A percentile compares a stretch with the other conserved stretches of the same genome.
phyloP scores from a whole-genome alignment of 1,284 basidiomycete genomes.

The Leccinum solheimii region DNA sequence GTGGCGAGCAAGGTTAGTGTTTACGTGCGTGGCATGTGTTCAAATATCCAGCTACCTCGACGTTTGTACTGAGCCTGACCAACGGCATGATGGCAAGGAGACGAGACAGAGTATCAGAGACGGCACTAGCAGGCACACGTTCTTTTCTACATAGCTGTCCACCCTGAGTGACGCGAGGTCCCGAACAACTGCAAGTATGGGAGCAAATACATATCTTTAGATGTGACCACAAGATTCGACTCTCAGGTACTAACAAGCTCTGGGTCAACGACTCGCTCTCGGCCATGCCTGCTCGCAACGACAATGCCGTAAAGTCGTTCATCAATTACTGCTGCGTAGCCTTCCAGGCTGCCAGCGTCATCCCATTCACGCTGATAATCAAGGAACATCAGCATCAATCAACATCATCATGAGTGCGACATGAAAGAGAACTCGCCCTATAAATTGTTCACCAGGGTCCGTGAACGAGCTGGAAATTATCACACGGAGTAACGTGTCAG shows the following conservation, averaged over 20 bases:
- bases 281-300: not conserved
- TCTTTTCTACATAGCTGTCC: not conserved
- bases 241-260: not conserved
- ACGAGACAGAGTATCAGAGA: not conserved
- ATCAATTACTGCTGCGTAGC: not conserved
- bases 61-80: constrained; percentile 20
- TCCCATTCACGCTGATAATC: constrained; percentile 10
- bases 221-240: not conserved
- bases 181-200: not conserved
- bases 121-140: not conserved
- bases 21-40: not conserved
- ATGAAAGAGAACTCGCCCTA: constrained; percentile 7
- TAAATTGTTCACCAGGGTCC: constrained; percentile 15
- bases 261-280: not conserved
- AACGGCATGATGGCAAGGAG: constrained; percentile 18
- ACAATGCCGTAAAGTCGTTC: not conserved
- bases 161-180: not conserved
- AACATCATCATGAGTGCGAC: not conserved
- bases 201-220: not conserved
- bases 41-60: constrained; percentile 12
- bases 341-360: constrained; percentile 2
- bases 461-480: constrained; percentile 5
- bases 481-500: not conserved
- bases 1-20: not conserved
- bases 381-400: not conserved